Percentiles rank a stretch among this genome's conserved stretches.
Conservation (phyloP, 495 filamentous ascomycete genomes). For the Penicillium robsamsonii region DNA sequence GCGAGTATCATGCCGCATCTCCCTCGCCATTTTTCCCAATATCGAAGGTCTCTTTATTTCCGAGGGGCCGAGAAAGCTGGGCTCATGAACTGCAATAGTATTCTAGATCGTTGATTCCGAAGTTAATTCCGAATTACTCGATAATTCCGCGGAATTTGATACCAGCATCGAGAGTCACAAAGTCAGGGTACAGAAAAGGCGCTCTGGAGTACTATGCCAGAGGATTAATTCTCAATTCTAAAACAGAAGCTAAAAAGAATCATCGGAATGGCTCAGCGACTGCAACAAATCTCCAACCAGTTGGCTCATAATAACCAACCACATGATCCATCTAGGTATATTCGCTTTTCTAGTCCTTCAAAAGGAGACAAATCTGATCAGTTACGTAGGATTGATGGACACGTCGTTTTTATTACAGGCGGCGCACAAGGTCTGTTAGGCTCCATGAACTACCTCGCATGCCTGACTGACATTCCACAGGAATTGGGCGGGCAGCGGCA, state of each 20-base stretch:
- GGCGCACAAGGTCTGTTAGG: slow-evolving; percentile 58
- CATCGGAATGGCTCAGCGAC: slow-evolving; percentile 33
- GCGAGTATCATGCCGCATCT: background rate
- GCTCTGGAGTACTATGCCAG: background rate
- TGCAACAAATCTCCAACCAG: slow-evolving; percentile 60
- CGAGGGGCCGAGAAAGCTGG: background rate
- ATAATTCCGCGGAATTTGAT: slow-evolving; percentile 3
- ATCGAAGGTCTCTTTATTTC: background rate
- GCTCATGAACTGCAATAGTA: background rate
- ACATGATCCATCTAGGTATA: background rate
- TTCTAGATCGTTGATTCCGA: background rate
- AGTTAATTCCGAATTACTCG: background rate
- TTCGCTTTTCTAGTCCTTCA: background rate
- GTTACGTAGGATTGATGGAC: slow-evolving; percentile 57
- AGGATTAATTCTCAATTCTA: background rate
- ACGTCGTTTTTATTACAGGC: slow-evolving; percentile 72
- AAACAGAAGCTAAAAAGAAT: background rate
- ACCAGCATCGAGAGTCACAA: background rate
- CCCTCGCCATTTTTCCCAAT: background rate
- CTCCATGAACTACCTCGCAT: background rate
- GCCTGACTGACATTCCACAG: slow-evolving; percentile 50
- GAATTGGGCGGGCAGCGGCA: slow-evolving; percentile 46
- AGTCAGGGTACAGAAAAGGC: background rate
- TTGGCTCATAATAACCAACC: slow-evolving; percentile 57
- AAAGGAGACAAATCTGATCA: background rate